These are phyloP conservation scores for Botrytis hyacinthi DNA, from an alignment of 2,329 filamentous ascomycete genomes.

Conservation along the genomic window DNA sequence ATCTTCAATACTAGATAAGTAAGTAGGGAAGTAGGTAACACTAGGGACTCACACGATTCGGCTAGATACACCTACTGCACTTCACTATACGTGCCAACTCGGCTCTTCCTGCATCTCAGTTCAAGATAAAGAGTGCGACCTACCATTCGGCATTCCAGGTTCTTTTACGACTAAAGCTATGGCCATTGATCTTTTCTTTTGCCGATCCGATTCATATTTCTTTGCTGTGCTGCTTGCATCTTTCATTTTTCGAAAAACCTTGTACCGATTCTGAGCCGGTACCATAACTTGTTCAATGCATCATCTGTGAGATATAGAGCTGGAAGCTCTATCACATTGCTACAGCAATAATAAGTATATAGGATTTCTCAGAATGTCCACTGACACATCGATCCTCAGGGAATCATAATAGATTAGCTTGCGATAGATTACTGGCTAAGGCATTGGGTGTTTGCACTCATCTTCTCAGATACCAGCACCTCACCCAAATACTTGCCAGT, in stretches of 20 bases:
- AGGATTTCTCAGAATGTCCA: background rate
- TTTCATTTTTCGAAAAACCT: background rate
- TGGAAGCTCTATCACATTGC: background rate
- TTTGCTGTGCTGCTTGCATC: background rate
- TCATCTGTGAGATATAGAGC: background rate
- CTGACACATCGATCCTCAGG: background rate
- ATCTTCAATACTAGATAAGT: background rate
- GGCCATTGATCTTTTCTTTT: background rate
- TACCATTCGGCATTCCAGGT: background rate
- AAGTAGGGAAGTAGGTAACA: background rate
- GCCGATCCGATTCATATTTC: background rate
- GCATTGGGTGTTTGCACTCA: background rate
- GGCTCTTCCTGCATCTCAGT: background rate
- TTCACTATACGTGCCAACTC: background rate
- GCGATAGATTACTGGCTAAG: background rate
- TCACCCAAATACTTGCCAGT: conserved; percentile 8
- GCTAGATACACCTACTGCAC: background rate
- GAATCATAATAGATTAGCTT: background rate
- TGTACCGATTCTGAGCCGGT: background rate
- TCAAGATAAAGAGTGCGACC: background rate
- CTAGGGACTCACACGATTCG: background rate
- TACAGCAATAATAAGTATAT: background rate
- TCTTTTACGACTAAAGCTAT: background rate
- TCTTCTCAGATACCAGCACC: background rate
- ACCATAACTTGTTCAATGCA: background rate